A percentile compares a stretch with the other conserved stretches of the same genome.
phyloP scores from a whole-genome alignment of 1,284 basidiomycete species.

The Cryptococcus sp. region DNA sequence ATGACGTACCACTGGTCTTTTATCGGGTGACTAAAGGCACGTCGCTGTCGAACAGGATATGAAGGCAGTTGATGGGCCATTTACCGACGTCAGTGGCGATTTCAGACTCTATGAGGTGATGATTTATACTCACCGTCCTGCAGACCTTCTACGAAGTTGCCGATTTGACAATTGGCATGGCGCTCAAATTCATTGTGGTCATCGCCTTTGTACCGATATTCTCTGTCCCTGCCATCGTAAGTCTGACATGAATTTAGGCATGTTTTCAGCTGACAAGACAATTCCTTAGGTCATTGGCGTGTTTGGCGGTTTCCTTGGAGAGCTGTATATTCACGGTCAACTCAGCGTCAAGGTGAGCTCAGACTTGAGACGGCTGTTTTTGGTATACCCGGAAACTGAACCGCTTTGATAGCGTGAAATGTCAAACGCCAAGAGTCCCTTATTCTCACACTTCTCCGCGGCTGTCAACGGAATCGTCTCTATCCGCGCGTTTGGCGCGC shows the following conservation, averaged over 20 bases:
- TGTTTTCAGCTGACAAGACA: neutral
- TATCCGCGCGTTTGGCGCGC: slow-evolving; percentile 53
- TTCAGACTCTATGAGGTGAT: neutral
- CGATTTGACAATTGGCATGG: slow-evolving; percentile 49
- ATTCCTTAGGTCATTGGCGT: slow-evolving; percentile 48
- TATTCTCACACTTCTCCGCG: slow-evolving; percentile 69
- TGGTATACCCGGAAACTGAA: neutral
- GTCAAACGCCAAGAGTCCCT: slow-evolving; percentile 66
- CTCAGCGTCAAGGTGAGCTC: slow-evolving; percentile 63
- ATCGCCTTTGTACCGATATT: slow-evolving; percentile 58
- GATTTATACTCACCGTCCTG: slow-evolving; percentile 14
- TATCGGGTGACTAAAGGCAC: no score
- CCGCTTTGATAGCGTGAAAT: slow-evolving; percentile 55
- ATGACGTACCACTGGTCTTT: no score
- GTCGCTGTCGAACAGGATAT: slow-evolving; percentile 53
- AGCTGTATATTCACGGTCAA: slow-evolving; percentile 66
- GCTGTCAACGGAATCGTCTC: slow-evolving; percentile 64
- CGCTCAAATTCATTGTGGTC: slow-evolving; percentile 57
- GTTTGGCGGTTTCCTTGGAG: slow-evolving; percentile 57
- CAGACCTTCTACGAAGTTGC: slow-evolving; percentile 41
- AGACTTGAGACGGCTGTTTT: neutral
- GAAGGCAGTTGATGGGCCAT: slow-evolving; percentile 51
- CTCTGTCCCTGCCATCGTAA: slow-evolving; percentile 45
- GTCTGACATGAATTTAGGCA: neutral
- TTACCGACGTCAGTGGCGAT: slow-evolving; percentile 42